Evolutionary conservation across 805 yeast genomes (phyloP).

Genomic region (Schizosaccharomyces pombe): DNA sequence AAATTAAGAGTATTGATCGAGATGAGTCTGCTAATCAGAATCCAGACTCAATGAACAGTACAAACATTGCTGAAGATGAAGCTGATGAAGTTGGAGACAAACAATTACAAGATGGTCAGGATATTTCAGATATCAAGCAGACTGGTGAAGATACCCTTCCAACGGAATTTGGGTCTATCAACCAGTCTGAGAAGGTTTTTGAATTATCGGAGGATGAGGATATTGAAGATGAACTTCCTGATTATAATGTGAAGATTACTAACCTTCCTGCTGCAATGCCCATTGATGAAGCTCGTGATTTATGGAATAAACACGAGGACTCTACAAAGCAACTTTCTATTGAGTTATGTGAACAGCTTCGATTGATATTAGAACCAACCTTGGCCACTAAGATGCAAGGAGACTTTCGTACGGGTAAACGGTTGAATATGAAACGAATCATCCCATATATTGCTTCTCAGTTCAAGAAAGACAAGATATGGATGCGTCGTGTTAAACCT

Average conservation of each 20-base stretch:
- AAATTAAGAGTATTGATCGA: constrained; percentile 45
- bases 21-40: constrained; percentile 64
- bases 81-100: constrained; percentile 13
- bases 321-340: constrained; percentile 77
- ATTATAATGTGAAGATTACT: not conserved
- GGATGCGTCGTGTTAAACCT: constrained; percentile 95
- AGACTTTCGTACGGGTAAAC: constrained; percentile 89
- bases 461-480: constrained; percentile 89
- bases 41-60: constrained; percentile 38
- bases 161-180: not conserved
- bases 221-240: constrained; percentile 7
- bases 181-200: not conserved
- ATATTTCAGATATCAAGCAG: constrained; percentile 19
- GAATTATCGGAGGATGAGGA: constrained; percentile 5
- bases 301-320: constrained; percentile 67
- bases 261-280: constrained; percentile 19
- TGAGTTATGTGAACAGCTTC: constrained; percentile 70
- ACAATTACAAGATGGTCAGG: constrained; percentile 10
- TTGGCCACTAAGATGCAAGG: constrained; percentile 85
- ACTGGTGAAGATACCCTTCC: not conserved
- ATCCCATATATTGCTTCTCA: constrained; percentile 95
- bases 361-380: constrained; percentile 86
- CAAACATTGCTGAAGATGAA: constrained; percentile 14
- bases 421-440: constrained; percentile 90
- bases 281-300: constrained; percentile 41